These are phyloP conservation scores for Trypanosoma vivax DNA, from an alignment of 208 protist species.

Conservation along the genomic window DNA sequence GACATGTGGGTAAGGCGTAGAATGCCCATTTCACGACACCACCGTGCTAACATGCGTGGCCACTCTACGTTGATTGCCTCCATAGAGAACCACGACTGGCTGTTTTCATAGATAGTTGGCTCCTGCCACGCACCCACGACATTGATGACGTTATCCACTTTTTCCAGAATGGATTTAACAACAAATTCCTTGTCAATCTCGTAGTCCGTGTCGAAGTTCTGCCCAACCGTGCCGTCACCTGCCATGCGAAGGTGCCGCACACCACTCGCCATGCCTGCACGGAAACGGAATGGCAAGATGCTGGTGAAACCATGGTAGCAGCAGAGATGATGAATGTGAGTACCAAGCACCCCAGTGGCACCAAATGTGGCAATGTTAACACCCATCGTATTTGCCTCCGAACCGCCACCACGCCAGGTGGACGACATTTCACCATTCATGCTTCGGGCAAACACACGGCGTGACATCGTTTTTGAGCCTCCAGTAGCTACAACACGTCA, in stretches of 20 bases:
- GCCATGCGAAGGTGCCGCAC: conserved; percentile 63
- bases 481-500: not conserved
- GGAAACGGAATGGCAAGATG: conserved; percentile 83
- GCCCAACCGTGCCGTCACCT: conserved; percentile 79
- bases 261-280: conserved; percentile 67
- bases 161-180: conserved; percentile 85
- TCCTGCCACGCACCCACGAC: conserved; percentile 84
- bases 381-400: conserved; percentile 74
- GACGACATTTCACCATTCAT: conserved; percentile 84
- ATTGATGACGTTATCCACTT: conserved; percentile 83
- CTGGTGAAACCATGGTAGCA: conserved; percentile 81
- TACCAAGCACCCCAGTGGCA: conserved; percentile 75
- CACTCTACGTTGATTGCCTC: conserved; percentile 89
- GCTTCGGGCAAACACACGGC: conserved; percentile 77
- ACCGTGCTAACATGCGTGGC: conserved; percentile 85
- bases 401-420: conserved; percentile 71
- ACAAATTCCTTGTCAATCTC: conserved; percentile 90
- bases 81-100: conserved; percentile 89
- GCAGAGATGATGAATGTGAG: conserved; percentile 65
- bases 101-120: conserved; percentile 80
- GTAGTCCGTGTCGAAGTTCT: conserved; percentile 87
- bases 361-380: conserved; percentile 85
- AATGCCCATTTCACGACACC: conserved; percentile 83
- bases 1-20: conserved; percentile 83
- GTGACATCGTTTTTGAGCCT: conserved; percentile 50